Evolutionary conservation across 495 filamentous ascomycete genomes (phyloP), one percentile per base, ranked within the genome.

Genomic region (Hapsidospora chrysogenum): DNA sequence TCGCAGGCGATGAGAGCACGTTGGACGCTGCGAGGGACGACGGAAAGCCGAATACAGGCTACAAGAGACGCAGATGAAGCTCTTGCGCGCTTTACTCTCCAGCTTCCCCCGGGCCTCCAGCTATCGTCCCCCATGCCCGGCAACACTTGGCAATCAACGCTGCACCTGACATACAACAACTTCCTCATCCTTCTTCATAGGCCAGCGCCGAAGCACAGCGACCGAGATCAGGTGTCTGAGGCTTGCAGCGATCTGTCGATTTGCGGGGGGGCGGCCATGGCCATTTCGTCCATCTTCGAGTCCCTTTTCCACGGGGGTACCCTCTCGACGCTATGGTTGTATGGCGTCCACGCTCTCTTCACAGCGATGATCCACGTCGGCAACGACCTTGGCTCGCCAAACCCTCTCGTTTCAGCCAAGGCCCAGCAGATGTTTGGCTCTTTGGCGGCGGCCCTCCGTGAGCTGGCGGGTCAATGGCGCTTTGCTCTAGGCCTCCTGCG

Each of bases 321-420:
- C 20, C 43, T 63, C 37, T 61, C 58, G 33, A 60, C 49, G 42
- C 46, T 64, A 4, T 65, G 61, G 63, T 61, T 60, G 41, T 60
- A 60, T 14, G 58, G 56, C 7, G 57, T 66, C 5, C 54, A 63
- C 33, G 60, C 57, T 1, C 43, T 64, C 11, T 64, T 66, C 38
- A 64, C 61, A 13, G 61, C 61, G 27, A 62, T 66, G 58, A 63
- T 66, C 20, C 60, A 64, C 50, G 57, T 66, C 4, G 54, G 59
- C n/a, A 58, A 61, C 5, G 60, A 66, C 37, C 53, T 65, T 18
- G 57, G 58, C 20, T 62, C 63, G 37, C 62, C 60, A n/a, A 65
- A 66, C 30, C 60, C 62, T 2, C 56, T 64, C 6, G 23, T 26
- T 11, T 26, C 23, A 11, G 23, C 23, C 6, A 26, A 26, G 23